Base-by-base conservation (phyloP, 495 filamentous ascomycete genomes). In the Tetracladium marchalianum region DNA sequence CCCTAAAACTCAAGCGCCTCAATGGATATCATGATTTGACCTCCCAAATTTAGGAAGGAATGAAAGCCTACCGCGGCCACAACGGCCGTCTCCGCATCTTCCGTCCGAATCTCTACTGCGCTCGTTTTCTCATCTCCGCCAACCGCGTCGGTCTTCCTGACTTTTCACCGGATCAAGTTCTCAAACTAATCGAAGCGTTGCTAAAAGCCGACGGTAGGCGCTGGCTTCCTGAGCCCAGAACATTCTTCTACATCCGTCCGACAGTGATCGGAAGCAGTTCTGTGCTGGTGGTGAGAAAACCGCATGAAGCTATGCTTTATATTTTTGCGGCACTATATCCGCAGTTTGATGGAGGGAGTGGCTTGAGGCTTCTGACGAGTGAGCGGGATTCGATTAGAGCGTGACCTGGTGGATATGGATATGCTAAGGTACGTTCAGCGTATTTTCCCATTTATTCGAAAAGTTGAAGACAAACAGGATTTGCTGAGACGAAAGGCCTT, bases 361-460 rank as follows among this genome's bases (percentile, higher is more conserved):
- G 82, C 19, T 68, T 92, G 67, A 79, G 73, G 53, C 78, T 94
- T 31, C 78, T 88, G 53, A 87, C 85, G 4, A 83, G 76, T 36
- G 64, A 68, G 31, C 80, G 87, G 38, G 81, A 89, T 60, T 81
- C 76, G 63, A 82, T 76, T 63, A 81, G 87, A 39, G 87, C 87
- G 11, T 94, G 87, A 87, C 87, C 87, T 24, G 87, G 87, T 34
- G 87, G 87, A 17, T 90, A 89, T 58, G 87, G 87, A 0, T 85
- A 80, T 51, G 85, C 85, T 42, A 93, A 94, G 66, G 77, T 27
- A 27, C 22, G 22, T 3, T 3, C 22, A n/a, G 3, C 22, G 22
- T 3, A 27, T 27, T 7, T 3, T 27, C 22, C 22, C 7, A 7
- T 27, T 27, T 7, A 27, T 7, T 27, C 7, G n/a, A n/a, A n/a